These are phyloP conservation scores for Chrysochromulina tobinii DNA, from an alignment of 78 protist genomes.

Conservation along the genomic window DNA sequence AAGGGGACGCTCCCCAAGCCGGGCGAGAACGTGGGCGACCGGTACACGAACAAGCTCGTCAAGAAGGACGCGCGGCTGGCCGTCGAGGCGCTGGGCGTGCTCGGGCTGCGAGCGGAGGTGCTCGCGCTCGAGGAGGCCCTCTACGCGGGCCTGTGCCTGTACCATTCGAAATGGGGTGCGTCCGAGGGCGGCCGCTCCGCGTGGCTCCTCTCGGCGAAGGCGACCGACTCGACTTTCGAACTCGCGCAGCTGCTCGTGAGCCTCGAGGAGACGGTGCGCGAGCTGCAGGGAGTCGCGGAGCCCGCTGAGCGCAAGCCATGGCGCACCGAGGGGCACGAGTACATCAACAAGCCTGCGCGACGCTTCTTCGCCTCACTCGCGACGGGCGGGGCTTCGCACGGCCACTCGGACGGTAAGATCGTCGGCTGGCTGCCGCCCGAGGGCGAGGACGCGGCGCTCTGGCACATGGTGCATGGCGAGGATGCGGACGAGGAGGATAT, in stretches of 20 bases:
- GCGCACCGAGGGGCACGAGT: neutral
- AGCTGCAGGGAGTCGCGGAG: neutral
- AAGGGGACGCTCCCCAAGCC: neutral
- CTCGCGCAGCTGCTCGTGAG: neutral
- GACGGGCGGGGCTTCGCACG: too few species aligned
- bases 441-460: neutral
- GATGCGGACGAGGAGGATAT: neutral
- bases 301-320: neutral
- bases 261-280: neutral
- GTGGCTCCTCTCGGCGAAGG: neutral
- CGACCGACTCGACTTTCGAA: neutral
- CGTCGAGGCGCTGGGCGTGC: neutral
- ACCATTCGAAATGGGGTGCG: neutral
- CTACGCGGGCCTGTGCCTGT: neutral
- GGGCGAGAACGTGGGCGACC: too few species aligned
- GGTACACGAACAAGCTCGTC: neutral
- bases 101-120: neutral
- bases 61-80: neutral
- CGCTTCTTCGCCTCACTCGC: neutral
- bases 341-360: neutral
- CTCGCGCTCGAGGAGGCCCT: neutral
- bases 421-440: neutral
- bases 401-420: neutral
- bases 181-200: neutral
- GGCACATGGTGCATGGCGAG: conserved; percentile 21